Base-by-base conservation (phyloP, 495 filamentous ascomycete genomes). In the Xylaria venustula region DNA sequence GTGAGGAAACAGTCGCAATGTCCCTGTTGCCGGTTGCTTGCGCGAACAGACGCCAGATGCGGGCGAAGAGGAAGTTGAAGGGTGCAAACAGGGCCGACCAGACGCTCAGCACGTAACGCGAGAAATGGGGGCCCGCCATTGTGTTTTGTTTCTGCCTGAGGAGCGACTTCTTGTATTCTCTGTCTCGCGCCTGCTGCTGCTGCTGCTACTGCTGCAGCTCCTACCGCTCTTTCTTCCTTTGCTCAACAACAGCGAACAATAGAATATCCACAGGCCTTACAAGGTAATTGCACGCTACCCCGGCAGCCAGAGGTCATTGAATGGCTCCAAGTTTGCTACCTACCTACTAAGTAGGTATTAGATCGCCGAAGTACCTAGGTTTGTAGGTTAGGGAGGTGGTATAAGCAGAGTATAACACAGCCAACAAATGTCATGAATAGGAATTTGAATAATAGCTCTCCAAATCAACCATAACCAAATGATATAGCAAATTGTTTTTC, bases 101-200 rank as follows among this genome's bases (percentile, higher is more conserved):
- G 58, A 71, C 37, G 61, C 52, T 69, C 67, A 57, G 60, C 23
- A 64, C 65, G 69, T 71, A 71, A 71, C 69, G 62, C 64, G 64
- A 69, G 46, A 67, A 65, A 65, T 69, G 67, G 67, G 67, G 69
- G 68, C 67, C 67, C 69, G 67, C 67, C 69, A 71, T 71, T 65
- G 46, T 65, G 23, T 48, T 65, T 44, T 46, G 41, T 36, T 50
- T 53, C 57, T 61, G 53, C 63, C 57, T 54, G 42, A 23, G 44
- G 49, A 58, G 37, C 61, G 37, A 48, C 58, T 54, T 59, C 59
- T 48, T 60, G 60, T 59, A 28, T 22, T 45, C 51, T 47, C 7
- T 40, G 12, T 25, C 34, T 40, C n/a, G 15, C 1, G 20, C 28
- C 44, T 48, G 45, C 56, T 12, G n/a, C n/a, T n/a, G n/a, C n/a